phyloP scores from a whole-genome alignment of 805 yeast genomes.

The Zygosaccharomyces siamensis region DNA sequence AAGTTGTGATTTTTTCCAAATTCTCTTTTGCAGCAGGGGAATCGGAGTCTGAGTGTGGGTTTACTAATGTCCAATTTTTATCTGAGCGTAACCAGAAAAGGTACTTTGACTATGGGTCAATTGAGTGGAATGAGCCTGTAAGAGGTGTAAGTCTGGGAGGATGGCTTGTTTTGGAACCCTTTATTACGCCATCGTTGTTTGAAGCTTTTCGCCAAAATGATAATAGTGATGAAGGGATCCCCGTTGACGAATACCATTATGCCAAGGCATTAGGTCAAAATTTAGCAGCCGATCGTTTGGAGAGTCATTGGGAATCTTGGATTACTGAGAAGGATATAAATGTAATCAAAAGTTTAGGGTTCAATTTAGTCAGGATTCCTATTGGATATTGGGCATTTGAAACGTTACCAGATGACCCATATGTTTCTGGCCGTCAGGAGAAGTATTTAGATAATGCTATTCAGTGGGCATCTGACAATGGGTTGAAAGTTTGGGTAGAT shows the following conservation, averaged over 20 bases:
- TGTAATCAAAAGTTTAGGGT: conserved; percentile 54
- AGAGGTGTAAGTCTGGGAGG: conserved; percentile 81
- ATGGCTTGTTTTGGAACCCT: conserved; percentile 84
- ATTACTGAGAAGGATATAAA: conserved; percentile 67
- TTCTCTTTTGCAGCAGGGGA: neutral
- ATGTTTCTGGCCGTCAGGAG: conserved; percentile 70
- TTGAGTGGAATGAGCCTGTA: conserved; percentile 12
- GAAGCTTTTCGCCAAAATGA: conserved; percentile 41
- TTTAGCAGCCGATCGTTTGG: conserved; percentile 47
- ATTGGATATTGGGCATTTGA: conserved; percentile 93
- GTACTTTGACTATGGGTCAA: conserved; percentile 17
- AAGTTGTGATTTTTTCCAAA: neutral
- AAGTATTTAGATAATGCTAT: conserved; percentile 70
- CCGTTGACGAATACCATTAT: conserved; percentile 81
- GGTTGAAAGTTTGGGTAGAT: conserved; percentile 81
- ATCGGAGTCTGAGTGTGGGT: neutral
- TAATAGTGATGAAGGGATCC: conserved; percentile 41
- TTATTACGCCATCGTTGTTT: conserved; percentile 74
- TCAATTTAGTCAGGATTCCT: conserved; percentile 85
- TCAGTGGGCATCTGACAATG: conserved; percentile 61
- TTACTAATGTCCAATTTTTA: conserved; percentile 12
- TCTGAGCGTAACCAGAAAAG: conserved; percentile 17
- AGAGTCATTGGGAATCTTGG: conserved; percentile 75
- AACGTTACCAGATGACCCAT: conserved; percentile 64
- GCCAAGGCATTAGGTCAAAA: conserved; percentile 56